Evolutionary conservation across 1,284 basidiomycete species (phyloP), one percentile per base, ranked within the genome.

Genomic region (Boletus mariae): DNA sequence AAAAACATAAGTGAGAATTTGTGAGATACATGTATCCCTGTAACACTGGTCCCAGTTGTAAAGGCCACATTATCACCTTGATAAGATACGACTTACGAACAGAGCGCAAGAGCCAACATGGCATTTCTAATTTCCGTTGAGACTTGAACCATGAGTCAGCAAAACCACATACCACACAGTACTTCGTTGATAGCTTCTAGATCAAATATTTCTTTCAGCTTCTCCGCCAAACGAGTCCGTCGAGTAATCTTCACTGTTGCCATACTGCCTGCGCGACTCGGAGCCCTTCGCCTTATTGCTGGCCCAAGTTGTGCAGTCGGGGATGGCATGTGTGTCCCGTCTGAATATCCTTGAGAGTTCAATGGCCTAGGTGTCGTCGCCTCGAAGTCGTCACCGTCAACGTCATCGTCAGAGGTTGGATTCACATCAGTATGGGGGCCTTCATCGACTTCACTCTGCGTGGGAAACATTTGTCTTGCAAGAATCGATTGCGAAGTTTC

Each of bases 11-110:
- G 65, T 96, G 91, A 4, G 86, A 84, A 59, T 89, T 90, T 2
- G 96, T 98, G 43, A 98, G 77, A 69, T 96, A 99, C 82, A 98
- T 90, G 69, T 96, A 97, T 15, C 95, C 95, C 72, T 98, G 94
- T 20, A 99, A 78, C 62, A 98, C 90, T 94, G 58, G 6, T 31
- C 23, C 32, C 41, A 49, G 41, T 51, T 61, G 51, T 61, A 45
- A 58, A 54, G 47, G 31, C n/a, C 38, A 29, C 25, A 49, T 17
- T 31, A 23, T 29, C 25, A 47, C 5, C 41, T 37, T 47, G 52
- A 51, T 28, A 44, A 34, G 44, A 47, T 31, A 44, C 15, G n/a
- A 84, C 91, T 80, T 64, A 94, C 92, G 75, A 57, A 93, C 82
- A 51, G 87, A 92, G 49, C 91, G 84, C 58, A 97, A 72, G 45